A percentile compares a stretch with the other conserved stretches of the same genome.
Conservation (phyloP, 169 alveolate species). For the Toxoplasma gondii region DNA sequence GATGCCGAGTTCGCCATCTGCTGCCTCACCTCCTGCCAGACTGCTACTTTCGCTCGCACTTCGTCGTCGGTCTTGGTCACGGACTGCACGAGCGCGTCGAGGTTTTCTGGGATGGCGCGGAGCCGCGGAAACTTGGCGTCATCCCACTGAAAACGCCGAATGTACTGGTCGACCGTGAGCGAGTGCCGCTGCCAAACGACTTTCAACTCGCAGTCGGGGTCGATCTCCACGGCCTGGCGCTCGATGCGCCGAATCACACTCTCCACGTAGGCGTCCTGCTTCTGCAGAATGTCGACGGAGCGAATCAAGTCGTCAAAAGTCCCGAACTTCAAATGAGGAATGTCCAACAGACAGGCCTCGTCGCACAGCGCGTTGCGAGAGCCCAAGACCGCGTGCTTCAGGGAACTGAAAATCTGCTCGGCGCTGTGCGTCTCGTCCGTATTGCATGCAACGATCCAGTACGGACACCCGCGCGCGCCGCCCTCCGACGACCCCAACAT, state of each 20-base stretch:
- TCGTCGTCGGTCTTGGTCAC: slow-evolving; percentile 78
- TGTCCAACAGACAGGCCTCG: slow-evolving; percentile 76
- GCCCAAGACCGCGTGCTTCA: slow-evolving; percentile 21
- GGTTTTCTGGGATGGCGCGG: slow-evolving; percentile 77
- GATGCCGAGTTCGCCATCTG: slow-evolving; percentile 21
- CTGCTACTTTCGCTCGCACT: slow-evolving; percentile 77
- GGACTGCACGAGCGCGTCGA: slow-evolving; percentile 76
- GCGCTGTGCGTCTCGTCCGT: slow-evolving; percentile 30
- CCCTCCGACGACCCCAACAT: not conserved
- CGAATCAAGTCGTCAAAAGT: slow-evolving; percentile 76
- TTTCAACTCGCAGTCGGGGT: slow-evolving; percentile 68
- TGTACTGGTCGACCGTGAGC: slow-evolving; percentile 74
- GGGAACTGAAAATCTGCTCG: not conserved
- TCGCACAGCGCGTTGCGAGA: slow-evolving; percentile 59
- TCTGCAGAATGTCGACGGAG: slow-evolving; percentile 75
- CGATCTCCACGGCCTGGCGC: slow-evolving; percentile 73
- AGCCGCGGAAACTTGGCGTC: slow-evolving; percentile 83
- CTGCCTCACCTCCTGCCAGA: slow-evolving; percentile 75
- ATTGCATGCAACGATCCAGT: not conserved
- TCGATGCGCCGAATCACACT: slow-evolving; percentile 77
- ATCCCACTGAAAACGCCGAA: slow-evolving; percentile 83
- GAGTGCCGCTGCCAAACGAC: slow-evolving; percentile 63
- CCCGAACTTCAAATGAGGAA: slow-evolving; percentile 81
- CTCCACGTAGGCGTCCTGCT: slow-evolving; percentile 77
- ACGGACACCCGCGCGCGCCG: not conserved